Base-by-base conservation (phyloP, 345 rosid genomes). In the Salix exigua region DNA sequence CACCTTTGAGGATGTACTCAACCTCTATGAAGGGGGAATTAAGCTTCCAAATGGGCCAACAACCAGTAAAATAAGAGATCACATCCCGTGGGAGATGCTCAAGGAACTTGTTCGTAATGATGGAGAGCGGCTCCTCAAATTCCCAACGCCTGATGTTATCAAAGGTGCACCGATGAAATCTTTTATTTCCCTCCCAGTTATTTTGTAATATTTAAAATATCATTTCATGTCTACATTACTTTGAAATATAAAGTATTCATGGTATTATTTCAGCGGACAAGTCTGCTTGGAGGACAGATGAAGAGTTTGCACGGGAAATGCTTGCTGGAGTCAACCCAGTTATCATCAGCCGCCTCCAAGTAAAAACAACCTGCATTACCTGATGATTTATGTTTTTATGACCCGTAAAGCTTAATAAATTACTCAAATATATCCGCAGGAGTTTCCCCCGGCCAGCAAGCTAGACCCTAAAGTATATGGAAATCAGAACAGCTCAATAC, bases 41-140 rank as follows among this genome's bases (percentile, higher is more conserved):
- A 82, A 82, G 70, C 80, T 86, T 50, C 91, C 90, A 3, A 73
- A 78, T 66, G 81, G 68, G 2, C 64, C 70, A 1, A 78, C 73
- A 14, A 38, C 86, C 3, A 40, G 79, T 35, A 90, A 89, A 82
- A 81, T 91, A 62, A 91, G 90, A 81, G 86, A 92, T 0, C 38
- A 81, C 75, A 82, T 96, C 66, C 97, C 99, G 0, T 93, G 93
- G 96, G 98, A 91, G 88, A 71, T 93, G 91, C 82, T 93, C 63
- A 88, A 82, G 81, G 99, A 96, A 83, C 97, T 96, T 10, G 79
- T 87, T 73, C 96, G 96, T 11, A 91, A 80, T 9, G 96, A 91
- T 8, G 98, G 99, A 9, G 98, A 93, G 53, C 74, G 84, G 42
- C 82, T 85, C 63, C 82, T 91, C 81, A 88, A 91, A 77, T 93